A percentile compares a stretch with the other conserved stretches of the same genome.
These are phyloP conservation scores for Nyctanthes arbortristis DNA, from an alignment of 257 asterid species.

Conservation along the genomic window DNA sequence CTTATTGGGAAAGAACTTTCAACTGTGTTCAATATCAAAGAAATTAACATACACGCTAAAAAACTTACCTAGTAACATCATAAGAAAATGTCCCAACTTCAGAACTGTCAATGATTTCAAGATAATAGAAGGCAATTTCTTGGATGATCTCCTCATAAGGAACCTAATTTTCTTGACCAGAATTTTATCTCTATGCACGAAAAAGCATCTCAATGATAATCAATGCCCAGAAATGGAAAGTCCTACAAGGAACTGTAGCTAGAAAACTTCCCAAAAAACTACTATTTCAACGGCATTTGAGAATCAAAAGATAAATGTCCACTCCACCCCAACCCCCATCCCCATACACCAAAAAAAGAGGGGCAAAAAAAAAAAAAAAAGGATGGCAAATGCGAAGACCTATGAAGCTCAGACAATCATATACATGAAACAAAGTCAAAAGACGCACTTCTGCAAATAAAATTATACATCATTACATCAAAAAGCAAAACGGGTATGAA, in stretches of 20 bases:
- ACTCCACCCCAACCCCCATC: too few species aligned
- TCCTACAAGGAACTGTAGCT: neutral
- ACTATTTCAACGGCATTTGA: neutral
- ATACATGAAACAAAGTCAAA: neutral
- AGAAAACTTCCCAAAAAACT: neutral
- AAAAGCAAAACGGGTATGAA: conserved; percentile 5
- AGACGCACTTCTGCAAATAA: neutral
- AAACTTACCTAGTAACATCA: too few species aligned
- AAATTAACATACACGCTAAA: too few species aligned
- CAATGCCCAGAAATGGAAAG: conserved; percentile 15
- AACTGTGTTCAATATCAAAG: too few species aligned
- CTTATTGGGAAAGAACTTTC: neutral
- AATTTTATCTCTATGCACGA: neutral
- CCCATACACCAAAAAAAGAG: neutral
- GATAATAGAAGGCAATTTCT: neutral
- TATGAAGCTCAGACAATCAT: neutral
- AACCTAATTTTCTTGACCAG: neutral
- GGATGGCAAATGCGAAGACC: neutral
- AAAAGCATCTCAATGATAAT: conserved; percentile 2
- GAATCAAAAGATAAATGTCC: neutral
- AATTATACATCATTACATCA: too few species aligned
- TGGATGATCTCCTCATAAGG: neutral
- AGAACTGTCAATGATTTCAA: neutral
- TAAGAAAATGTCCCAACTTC: neutral
- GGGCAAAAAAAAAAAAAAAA: neutral